Evolutionary conservation across 2,329 filamentous ascomycete species (phyloP), one percentile per base, ranked within the genome.

Genomic region (Conoideocrella luteorostrata): DNA sequence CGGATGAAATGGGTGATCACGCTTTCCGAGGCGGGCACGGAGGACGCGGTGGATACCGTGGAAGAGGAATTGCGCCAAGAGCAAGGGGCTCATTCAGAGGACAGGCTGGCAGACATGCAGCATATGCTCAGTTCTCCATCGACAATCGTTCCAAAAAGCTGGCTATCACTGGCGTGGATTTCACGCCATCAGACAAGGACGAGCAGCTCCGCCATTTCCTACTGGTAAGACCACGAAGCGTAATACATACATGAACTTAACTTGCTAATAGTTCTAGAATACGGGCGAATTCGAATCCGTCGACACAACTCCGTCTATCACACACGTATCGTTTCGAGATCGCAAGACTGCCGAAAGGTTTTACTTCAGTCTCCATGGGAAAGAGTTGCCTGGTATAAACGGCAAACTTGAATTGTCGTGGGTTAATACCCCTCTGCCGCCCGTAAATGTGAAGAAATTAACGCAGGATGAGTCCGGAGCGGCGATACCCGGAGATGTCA

Each of bases 131-230:
- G 24, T 84, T 82, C 52, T 82, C 83, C 15, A 70, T 93, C 18
- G 87, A 93, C 56, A 89, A 90, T 59, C 73, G 87, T 35, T 82
- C 87, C 0, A 84, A 77, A 58, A 81, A 74, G 48, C 68, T 93
- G 9, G 73, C 76, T 5, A 65, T 91, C 20, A 71, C 72, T 7
- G 83, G 80, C 3, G 73, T 79, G 10, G 80, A 81, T 61, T 80
- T 83, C 56, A 79, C 80, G 4, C 70, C 70, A 12, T 57, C 75
- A 2, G 74, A 75, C 23, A 78, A 78, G 55, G 82, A 89, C 50
- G 86, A 89, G 62, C 71, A 73, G 22, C 67, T 91, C 34, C 72
- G 84, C 48, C 82, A 87, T 54, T 83, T 84, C 61, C 74, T 91
- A 18, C 70, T 88, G 50, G 81, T 84, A 67, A 64, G 77, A 23